Evolutionary conservation across 1,284 basidiomycete genomes (phyloP), one percentile per base, ranked within the genome.

Genomic region (Microbotryum intermedium): DNA sequence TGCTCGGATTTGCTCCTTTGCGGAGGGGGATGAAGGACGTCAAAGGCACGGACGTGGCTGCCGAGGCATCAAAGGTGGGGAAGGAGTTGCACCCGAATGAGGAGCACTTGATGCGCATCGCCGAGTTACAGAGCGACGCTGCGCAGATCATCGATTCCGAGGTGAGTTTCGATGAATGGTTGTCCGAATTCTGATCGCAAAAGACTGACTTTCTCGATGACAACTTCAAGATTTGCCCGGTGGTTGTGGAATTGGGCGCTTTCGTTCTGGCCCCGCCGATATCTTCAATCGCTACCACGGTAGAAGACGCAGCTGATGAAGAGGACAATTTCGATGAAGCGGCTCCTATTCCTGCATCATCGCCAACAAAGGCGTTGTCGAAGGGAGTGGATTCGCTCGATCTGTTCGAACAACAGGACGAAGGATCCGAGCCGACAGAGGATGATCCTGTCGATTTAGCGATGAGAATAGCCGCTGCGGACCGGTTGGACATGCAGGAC

Each of bases 21-120:
- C 82, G 82, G 57, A 81, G 82, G 58, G 77, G 77, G 3, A 74
- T 76, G 65, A 60, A 57, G 45, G 59, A 65, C 25, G 25, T 43
- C 9, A 20, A 29, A 18, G 23, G 26, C 2, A 30, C 25, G 29
- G 28, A 28, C 4, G 48, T 64, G n/a, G 50, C n/a, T 63, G 62
- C 44, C 62, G 55, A 52, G 61, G 69, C 29, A 53, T 66, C 53
- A 59, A 62, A 64, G 59, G 70, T 59, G 1, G 70, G 71, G 11
- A 67, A 83, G 58, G 81, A 83, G 58, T 84, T 86, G 9, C 93
- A 95, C 76, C 93, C 93, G 3, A 97, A 95, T 69, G 91, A 90
- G 68, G 90, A 93, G 77, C 88, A 93, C 70, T 77, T 97, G 52
- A 94, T 95, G 90, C 82, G 94, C 60, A 88, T 97, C 57, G 80